phyloP scores from a whole-genome alignment of 352 stramenopile genomes.

The Phytophthora lateralis region DNA sequence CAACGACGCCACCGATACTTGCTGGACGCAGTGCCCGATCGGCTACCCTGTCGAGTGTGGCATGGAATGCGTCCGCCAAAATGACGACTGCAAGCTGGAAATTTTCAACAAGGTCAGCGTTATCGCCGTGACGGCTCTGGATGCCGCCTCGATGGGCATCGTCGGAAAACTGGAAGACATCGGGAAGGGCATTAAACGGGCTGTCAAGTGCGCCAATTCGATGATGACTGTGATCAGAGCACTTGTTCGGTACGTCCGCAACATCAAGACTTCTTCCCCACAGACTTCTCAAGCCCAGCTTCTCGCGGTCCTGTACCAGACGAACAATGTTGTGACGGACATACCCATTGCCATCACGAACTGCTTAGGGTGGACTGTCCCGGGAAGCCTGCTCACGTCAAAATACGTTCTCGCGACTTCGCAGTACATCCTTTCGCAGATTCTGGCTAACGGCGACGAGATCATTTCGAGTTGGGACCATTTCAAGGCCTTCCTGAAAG shows the following conservation, averaged over 20 bases:
- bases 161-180: constrained; percentile 40
- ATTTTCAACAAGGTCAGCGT: constrained; percentile 43
- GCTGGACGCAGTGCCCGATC: constrained; percentile 55
- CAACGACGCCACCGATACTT: constrained; percentile 48
- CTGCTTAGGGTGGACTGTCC: constrained; percentile 8
- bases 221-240: constrained; percentile 19
- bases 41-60: constrained; percentile 53
- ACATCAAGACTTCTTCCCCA: constrained; percentile 20
- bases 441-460: constrained; percentile 8
- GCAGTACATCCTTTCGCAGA: constrained; percentile 23
- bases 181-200: constrained; percentile 8
- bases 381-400: constrained; percentile 1
- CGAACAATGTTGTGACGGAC: constrained; percentile 23
- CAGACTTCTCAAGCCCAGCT: constrained; percentile 16
- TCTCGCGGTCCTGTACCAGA: constrained; percentile 17
- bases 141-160: constrained; percentile 36
- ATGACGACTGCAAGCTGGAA: constrained; percentile 40
- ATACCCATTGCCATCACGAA: constrained; percentile 18
- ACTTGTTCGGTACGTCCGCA: constrained; percentile 21
- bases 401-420: constrained; percentile 17
- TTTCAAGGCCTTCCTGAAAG: constrained; percentile 15
- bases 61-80: constrained; percentile 53
- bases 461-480: constrained; percentile 22
- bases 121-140: constrained; percentile 36
- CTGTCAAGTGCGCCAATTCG: constrained; percentile 16